Evolutionary conservation across 140 eudicot genomes (phyloP).

Genomic region (Stevia rebaudiana): DNA sequence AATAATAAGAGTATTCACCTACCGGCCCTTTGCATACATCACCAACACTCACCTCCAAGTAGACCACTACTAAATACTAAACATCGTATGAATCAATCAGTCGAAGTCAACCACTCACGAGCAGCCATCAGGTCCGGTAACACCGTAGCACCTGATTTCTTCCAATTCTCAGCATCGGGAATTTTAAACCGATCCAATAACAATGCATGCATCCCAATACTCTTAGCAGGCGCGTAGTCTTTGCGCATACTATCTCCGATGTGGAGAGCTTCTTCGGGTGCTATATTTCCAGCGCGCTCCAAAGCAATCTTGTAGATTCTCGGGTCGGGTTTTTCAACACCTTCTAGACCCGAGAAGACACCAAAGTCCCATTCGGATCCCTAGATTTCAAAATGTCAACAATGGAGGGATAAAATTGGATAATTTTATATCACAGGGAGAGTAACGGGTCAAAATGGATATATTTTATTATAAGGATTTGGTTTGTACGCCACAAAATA

Average conservation of each 20-base stretch:
- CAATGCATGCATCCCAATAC: slow-evolving; percentile 89
- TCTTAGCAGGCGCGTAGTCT: slow-evolving; percentile 79
- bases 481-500: background rate
- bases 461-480: background rate
- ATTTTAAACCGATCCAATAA: slow-evolving; percentile 76
- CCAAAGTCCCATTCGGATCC: slow-evolving; percentile 97
- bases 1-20: slow-evolving; percentile 11
- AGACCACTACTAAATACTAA: background rate
- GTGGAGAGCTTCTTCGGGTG: slow-evolving; percentile 72
- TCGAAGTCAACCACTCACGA: slow-evolving; percentile 66
- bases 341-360: slow-evolving; percentile 89
- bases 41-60: background rate
- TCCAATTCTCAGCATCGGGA: slow-evolving; percentile 73
- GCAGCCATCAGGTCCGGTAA: slow-evolving; percentile 69
- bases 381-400: slow-evolving; percentile 27
- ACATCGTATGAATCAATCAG: slow-evolving; percentile 7
- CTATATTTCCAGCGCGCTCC: slow-evolving; percentile 78
- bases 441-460: too few relatives aligned
- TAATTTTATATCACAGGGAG: background rate
- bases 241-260: slow-evolving; percentile 95
- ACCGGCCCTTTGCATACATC: slow-evolving; percentile 15
- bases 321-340: slow-evolving; percentile 91
- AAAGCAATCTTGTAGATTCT: slow-evolving; percentile 69
- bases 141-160: slow-evolving; percentile 68
- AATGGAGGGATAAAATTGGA: background rate